Evolutionary conservation across 148 eudicot genomes (phyloP), one percentile per base, ranked within the genome.

Genomic region (Linanthus parryae): DNA sequence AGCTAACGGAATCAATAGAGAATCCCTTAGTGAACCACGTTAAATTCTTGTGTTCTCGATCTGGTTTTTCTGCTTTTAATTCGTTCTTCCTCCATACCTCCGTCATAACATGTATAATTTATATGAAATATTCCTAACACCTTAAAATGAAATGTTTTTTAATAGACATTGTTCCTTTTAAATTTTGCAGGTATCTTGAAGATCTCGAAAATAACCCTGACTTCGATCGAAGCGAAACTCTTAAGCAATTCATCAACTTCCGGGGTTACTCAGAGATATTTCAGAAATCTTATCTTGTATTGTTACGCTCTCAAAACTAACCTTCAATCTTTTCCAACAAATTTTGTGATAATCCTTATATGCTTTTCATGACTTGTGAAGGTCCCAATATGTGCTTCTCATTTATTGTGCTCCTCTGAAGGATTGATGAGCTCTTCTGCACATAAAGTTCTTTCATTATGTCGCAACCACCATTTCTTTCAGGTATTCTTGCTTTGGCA

Each of bases 351-450:
- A 29, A 13, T 18, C 20, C 10, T 11, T 56, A 9, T 13, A 20
- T 47, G 36, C 29, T 24, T 36, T 52, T 37, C 48, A n/a, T n/a
- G n/a, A n/a, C n/a, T n/a, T n/a, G n/a, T n/a, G n/a, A n/a, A 94
- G 99, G 65, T 94, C 44, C 99, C 99, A 2, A 68, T 94, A 63
- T 94, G 99, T 56, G 87, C 76, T 68, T 94, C 96, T 20, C 78
- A 88, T 48, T 94, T 96, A 96, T 84, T 91, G 38, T 94, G 95
- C 73, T 77, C 96, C 37, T 69, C 99, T 3, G 84, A 82, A 53
- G 76, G 74, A 59, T 91, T 84, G 44, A 77, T 82, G 95, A 66
- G 57, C 68, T 92, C 84, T 47, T 82, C 94, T 12, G 96, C 96
- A 1, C 80, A 63, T 46, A 77, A 90, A 14, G 68, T 88, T 37